phyloP scores from a whole-genome alignment of 495 filamentous ascomycete species.

The Aspergillus baeticus region DNA sequence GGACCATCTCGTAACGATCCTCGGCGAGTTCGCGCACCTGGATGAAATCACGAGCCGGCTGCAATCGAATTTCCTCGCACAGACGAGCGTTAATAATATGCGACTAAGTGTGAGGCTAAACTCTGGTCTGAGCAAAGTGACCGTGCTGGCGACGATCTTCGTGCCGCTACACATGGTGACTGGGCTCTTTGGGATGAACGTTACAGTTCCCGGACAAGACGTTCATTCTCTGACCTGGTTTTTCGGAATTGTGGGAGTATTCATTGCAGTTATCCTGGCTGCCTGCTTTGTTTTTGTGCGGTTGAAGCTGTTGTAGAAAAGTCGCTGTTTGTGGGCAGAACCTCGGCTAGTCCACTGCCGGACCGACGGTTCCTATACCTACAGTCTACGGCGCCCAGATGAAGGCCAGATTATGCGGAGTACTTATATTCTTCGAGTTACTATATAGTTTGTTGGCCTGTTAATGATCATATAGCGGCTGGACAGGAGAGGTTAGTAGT shows the following conservation, averaged over 20 bases:
- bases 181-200: slow-evolving; percentile 97
- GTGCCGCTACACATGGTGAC: slow-evolving; percentile 89
- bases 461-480: no score
- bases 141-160: slow-evolving; percentile 86
- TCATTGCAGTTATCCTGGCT: slow-evolving; percentile 55
- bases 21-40: slow-evolving; percentile 82
- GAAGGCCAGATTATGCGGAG: no score
- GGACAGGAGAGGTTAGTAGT: no score
- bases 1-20: slow-evolving; percentile 96
- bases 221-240: slow-evolving; percentile 61
- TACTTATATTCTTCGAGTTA: no score
- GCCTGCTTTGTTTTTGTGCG: slow-evolving; percentile 39
- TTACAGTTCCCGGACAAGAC: slow-evolving; percentile 69
- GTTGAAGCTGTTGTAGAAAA: slow-evolving; percentile 26
- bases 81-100: slow-evolving; percentile 83
- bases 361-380: no score
- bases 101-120: slow-evolving; percentile 72
- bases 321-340: no score
- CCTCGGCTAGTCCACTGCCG: no score
- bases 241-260: slow-evolving; percentile 69
- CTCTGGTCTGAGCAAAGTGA: slow-evolving; percentile 81
- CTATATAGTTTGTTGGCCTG: no score
- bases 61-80: slow-evolving; percentile 89
- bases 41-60: slow-evolving; percentile 89
- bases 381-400: no score